These are phyloP conservation scores for Acanthamoeba lenticulata DNA, from an alignment of 208 protist genomes.

Conservation along the genomic window DNA sequence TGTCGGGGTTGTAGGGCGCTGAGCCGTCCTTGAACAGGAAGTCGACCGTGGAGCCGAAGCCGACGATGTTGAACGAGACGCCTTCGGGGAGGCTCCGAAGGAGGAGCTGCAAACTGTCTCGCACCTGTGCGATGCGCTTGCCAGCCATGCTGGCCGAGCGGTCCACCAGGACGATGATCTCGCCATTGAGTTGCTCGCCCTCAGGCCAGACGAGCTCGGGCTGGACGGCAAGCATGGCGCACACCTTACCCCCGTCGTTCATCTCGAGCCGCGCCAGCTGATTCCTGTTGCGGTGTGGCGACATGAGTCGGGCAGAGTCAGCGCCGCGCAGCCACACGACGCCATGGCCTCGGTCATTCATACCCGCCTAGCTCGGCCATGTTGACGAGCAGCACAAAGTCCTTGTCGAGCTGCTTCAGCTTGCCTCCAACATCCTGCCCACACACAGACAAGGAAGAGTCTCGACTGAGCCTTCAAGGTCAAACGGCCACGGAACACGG, in stretches of 20 bases:
- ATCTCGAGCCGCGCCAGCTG: slow-evolving; percentile 32
- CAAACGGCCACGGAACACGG: too few species aligned
- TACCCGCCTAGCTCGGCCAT: neutral
- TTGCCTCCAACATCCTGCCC: too few species aligned
- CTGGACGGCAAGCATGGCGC: slow-evolving; percentile 49
- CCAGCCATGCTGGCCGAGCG: slow-evolving; percentile 70
- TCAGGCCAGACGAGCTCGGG: slow-evolving; percentile 66
- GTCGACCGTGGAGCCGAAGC: slow-evolving; percentile 29
- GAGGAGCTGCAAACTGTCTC: slow-evolving; percentile 64
- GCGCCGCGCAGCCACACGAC: neutral
- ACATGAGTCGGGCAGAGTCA: neutral
- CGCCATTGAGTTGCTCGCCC: slow-evolving; percentile 4
- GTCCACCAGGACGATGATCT: slow-evolving; percentile 65
- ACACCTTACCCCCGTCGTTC: slow-evolving; percentile 37
- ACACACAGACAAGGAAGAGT: too few species aligned
- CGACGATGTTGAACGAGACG: slow-evolving; percentile 66
- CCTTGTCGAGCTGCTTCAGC: slow-evolving; percentile 27
- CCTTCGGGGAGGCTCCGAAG: slow-evolving; percentile 45
- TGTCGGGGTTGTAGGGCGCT: neutral
- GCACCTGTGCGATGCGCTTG: slow-evolving; percentile 54
- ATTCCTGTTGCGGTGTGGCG: neutral
- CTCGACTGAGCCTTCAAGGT: neutral
- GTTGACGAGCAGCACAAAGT: neutral
- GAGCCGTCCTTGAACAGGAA: slow-evolving; percentile 50
- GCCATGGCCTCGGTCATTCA: neutral